Percentiles rank a stretch among this genome's conserved stretches.
Evolutionary conservation across 2,329 filamentous ascomycete species (phyloP).

Genomic region (Trichophyton verrucosum): DNA sequence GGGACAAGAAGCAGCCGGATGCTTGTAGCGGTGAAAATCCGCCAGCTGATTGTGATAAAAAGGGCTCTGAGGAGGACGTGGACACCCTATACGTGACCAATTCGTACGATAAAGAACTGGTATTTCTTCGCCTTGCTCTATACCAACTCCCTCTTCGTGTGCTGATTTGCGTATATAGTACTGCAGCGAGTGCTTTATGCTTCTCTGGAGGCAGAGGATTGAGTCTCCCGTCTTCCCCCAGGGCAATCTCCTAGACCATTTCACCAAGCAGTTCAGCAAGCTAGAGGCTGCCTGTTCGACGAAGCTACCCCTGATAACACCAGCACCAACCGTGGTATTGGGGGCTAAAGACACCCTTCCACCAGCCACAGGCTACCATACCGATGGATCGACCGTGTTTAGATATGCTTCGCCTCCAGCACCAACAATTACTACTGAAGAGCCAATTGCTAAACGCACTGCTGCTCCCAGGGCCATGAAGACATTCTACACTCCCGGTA

Average conservation of each 20-base stretch:
- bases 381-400: neutral
- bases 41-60: conserved; percentile 7
- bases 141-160: neutral
- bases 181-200: conserved; percentile 15
- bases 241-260: conserved; percentile 12
- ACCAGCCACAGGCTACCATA: neutral
- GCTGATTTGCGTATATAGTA: conserved; percentile 8
- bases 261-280: conserved; percentile 13
- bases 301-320: conserved; percentile 7
- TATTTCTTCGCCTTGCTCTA: neutral
- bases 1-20: conserved; percentile 7
- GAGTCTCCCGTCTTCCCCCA: conserved; percentile 12
- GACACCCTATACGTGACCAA: conserved; percentile 11
- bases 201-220: conserved; percentile 14
- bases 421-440: neutral
- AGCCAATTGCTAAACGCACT: neutral
- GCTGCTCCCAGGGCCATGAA: neutral
- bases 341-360: neutral
- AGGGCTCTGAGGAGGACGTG: neutral
- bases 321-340: conserved; percentile 8
- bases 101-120: conserved; percentile 12
- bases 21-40: conserved; percentile 11
- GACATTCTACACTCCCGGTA: neutral
- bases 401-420: neutral
- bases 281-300: conserved; percentile 11